Evolutionary conservation across 495 filamentous ascomycete species (phyloP), one percentile per base, ranked within the genome.

Genomic region (Lentithecium fluviatile): DNA sequence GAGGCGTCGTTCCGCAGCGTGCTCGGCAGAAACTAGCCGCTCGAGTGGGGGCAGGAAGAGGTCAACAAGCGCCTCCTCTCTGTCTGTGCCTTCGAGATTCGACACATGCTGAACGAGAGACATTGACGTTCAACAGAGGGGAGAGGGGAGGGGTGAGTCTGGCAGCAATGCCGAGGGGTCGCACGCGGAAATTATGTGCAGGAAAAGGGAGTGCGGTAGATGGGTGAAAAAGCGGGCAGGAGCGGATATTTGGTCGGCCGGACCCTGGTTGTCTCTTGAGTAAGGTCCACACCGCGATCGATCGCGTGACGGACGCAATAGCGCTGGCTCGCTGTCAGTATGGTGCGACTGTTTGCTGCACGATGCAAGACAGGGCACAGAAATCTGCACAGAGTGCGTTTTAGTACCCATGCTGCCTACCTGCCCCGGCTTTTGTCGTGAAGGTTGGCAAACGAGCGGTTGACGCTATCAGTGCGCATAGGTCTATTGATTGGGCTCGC

Each of bases 51-150:
- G 19, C 25, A 58, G 45, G 47, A 67, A 45, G 25, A 54, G 36
- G 62, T 69, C 42, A 20, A 67, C 62, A 10, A 65, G 56, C 25
- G 62, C 62, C 23, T 60, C 62, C 37, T 69, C 60, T 40, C 67
- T 56, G 50, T 73, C 70, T n/a, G 50, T 67, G 51, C 70, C 70
- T 57, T 71, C 70, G 53, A 66, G 53, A 24, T 59, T 43, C 12
- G 64, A 62, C 32, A 73, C 67, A 49, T 70, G 70, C 58, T 73
- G 70, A 17, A 69, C 54, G 11, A 73, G 62, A 60, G 70, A 73
- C 70, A 73, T 73, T 45, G 36, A 43, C 52, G 55, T 36, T 34
- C 38, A 38, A 47, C 38, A 11, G 21, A 25, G 32, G 40, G 32
- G 2, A 25, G 37, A 19, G 32, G 37, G 45, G 21, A 32, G 29